Conservation (phyloP, 805 yeast species). For the Komagataella kurtzmanii region DNA sequence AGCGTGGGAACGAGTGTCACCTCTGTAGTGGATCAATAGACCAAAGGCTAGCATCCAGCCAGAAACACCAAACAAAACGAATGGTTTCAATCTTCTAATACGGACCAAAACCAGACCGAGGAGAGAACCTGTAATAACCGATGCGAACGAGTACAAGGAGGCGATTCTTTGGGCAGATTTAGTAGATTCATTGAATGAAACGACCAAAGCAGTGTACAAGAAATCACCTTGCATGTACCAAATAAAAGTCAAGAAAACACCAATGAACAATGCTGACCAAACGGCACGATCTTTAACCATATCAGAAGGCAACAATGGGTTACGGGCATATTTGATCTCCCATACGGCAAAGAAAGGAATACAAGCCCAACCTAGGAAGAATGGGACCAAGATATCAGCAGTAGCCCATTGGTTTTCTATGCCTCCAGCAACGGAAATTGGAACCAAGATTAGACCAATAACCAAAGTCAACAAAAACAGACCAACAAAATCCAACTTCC, state of each 20-base stretch:
- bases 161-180: slow-evolving; percentile 58
- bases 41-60: slow-evolving; percentile 49
- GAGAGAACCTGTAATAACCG: slow-evolving; percentile 45
- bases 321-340: slow-evolving; percentile 41
- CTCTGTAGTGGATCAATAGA: slow-evolving; percentile 41
- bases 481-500: slow-evolving; percentile 59
- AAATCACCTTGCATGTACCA: slow-evolving; percentile 62
- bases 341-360: slow-evolving; percentile 47
- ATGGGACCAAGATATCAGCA: slow-evolving; percentile 53
- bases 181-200: slow-evolving; percentile 44
- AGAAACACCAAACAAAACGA: slow-evolving; percentile 42
- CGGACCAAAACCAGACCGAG: slow-evolving; percentile 39
- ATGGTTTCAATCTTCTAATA: slow-evolving; percentile 40
- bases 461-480: slow-evolving; percentile 37
- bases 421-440: slow-evolving; percentile 71
- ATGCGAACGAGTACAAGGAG: slow-evolving; percentile 49
- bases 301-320: slow-evolving; percentile 51
- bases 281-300: slow-evolving; percentile 58
- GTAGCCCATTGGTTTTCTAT: slow-evolving; percentile 36
- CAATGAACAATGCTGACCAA: slow-evolving; percentile 55
- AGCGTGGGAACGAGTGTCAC: slow-evolving; percentile 26
- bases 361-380: slow-evolving; percentile 46
- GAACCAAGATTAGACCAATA: slow-evolving; percentile 55
- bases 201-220: slow-evolving; percentile 51
- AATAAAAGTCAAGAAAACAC: slow-evolving; percentile 43